Conservation (phyloP, 306 rosid species). For the Purshia tridentata region DNA sequence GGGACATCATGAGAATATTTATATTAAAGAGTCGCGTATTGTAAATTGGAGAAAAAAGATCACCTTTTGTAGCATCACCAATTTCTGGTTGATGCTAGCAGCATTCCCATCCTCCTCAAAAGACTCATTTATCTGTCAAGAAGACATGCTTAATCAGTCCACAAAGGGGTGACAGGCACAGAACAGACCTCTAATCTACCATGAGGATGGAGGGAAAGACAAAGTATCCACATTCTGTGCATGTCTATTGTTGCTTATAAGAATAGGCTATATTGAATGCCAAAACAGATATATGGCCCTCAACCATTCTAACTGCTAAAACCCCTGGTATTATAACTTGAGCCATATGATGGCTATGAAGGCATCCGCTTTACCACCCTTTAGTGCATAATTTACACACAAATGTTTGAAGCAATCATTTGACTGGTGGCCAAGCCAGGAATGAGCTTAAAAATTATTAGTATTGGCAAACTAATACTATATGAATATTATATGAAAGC, state of each 20-base stretch:
- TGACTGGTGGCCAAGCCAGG: background rate
- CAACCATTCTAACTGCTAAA: background rate
- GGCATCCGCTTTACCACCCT: background rate
- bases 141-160: conserved; percentile 15
- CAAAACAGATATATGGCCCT: background rate
- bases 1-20: background rate
- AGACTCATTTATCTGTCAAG: conserved; percentile 49
- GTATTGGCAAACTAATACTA: no score
- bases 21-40: background rate
- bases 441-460: background rate
- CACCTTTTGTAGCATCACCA: conserved; percentile 60
- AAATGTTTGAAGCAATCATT: background rate
- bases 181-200: background rate
- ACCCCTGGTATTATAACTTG: background rate
- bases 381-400: background rate
- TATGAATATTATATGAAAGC: background rate
- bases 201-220: background rate
- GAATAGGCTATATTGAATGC: background rate
- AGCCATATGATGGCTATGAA: background rate
- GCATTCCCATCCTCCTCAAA: conserved; percentile 36
- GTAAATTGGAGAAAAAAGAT: background rate
- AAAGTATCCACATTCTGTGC: background rate
- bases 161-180: conserved; percentile 12
- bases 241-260: background rate
- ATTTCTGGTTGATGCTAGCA: conserved; percentile 42